Evolutionary conservation across 176 grass and related monocot genomes (phyloP), one percentile per base, ranked within the genome.

Genomic region (Zoysia japonica): DNA sequence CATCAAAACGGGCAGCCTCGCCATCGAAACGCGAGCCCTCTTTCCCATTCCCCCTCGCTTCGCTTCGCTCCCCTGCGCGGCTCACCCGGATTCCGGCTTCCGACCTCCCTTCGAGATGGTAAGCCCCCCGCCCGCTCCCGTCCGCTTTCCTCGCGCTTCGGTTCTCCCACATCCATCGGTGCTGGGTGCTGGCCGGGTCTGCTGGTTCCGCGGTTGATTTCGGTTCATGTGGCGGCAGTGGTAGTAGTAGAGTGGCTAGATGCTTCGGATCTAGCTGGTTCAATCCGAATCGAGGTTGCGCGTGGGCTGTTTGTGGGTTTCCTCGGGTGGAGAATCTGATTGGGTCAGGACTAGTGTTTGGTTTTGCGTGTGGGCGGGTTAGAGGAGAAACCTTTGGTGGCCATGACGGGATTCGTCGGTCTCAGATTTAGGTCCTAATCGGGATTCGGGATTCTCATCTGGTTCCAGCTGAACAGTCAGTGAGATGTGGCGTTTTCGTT

Each of bases 71-170:
- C 47, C 70, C 15, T 9, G 40, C 63, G n/a, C 67, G 16, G 53
- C 53, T 16, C 53, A 0, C 13, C 53, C 53, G 61, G 75, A 80
- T 75, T 41, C 70, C 68, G 52, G 5, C 75, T 20, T 11, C 61
- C 72, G 66, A 67, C 9, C 82, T 85, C 82, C 9, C 82, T 85
- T 78, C 3, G 67, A 80, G 67, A 89, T 89, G 87, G 87, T 89
- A 81, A 61, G 82, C 4, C 38, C 6, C 17, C 46, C 16, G 14
- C 51, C 70, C 7, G 0, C 7, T 42, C 59, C 4, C 19, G 16
- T 8, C 10, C 70, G 13, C 17, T 2, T 13, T 5, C 40, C 39
- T 0, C 28, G 56, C 0, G 64, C 16, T 19, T 12, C 37, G 65
- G 38, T 76, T 46, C 42, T 53, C 3, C 12, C 60, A 51, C 82